Evolutionary conservation across 192 early-diverging fungal genomes (phyloP).

Genomic region (Coemansia sp.): DNA sequence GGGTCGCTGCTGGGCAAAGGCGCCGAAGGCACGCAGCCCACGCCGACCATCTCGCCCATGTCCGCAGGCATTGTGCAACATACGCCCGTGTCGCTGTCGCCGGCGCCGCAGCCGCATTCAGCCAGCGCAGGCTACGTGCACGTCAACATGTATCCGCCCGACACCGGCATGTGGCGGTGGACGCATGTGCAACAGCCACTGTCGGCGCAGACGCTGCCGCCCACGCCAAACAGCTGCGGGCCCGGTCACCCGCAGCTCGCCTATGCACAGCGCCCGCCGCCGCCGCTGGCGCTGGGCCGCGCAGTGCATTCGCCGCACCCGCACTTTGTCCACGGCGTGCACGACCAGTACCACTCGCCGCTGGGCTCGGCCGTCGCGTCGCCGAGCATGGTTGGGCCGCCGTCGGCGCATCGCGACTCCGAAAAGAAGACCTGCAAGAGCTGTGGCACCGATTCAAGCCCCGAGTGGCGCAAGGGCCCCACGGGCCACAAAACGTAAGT

Average conservation of each 20-base stretch:
- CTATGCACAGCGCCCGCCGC: slow-evolving; percentile 13
- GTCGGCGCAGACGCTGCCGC: slow-evolving; percentile 15
- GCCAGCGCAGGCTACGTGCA: slow-evolving; percentile 23
- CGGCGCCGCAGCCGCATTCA: slow-evolving; percentile 29
- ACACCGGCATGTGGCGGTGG: slow-evolving; percentile 38
- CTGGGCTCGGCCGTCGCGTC: slow-evolving; percentile 26
- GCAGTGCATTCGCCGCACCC: slow-evolving; percentile 20
- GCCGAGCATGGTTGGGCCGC: slow-evolving; percentile 26
- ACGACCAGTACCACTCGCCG: slow-evolving; percentile 45
- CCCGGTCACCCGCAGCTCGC: slow-evolving; percentile 6
- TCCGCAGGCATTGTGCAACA: slow-evolving; percentile 30
- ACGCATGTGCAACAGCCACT: slow-evolving; percentile 7
- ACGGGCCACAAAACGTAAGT: slow-evolving; percentile 58
- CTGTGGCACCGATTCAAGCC: slow-evolving; percentile 54
- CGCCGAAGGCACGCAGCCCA: slow-evolving; percentile 20
- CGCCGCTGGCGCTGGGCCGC: slow-evolving; percentile 15
- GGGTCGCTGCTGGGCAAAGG: slow-evolving; percentile 21
- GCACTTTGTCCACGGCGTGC: slow-evolving; percentile 13
- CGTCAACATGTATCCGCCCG: slow-evolving; percentile 46
- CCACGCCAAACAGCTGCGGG: slow-evolving; percentile 4
- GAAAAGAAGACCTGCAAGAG: slow-evolving; percentile 52
- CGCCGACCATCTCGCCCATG: slow-evolving; percentile 43
- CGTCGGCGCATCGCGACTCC: slow-evolving; percentile 17
- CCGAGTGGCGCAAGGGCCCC: slow-evolving; percentile 56
- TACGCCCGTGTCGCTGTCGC: slow-evolving; percentile 38